These are phyloP conservation scores for Elymus sibiricus DNA, from an alignment of 176 grass and related monocot species.

Conservation along the genomic window DNA sequence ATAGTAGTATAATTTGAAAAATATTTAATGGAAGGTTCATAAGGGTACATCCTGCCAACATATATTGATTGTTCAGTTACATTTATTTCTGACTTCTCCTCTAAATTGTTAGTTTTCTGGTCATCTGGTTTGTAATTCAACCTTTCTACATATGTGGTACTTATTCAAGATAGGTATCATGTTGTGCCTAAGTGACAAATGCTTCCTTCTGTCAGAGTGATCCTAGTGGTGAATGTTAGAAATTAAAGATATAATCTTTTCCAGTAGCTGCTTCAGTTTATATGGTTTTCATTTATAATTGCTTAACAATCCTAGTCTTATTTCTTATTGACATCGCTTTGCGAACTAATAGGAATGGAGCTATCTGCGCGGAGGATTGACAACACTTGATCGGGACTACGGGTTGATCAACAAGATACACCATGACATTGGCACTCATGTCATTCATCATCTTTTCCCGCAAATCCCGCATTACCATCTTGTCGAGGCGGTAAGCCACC, in stretches of 20 bases:
- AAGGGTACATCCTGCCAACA: background rate
- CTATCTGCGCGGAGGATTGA: slow-evolving; percentile 89
- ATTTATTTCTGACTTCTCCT: background rate
- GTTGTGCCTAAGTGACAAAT: background rate
- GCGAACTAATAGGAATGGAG: slow-evolving; percentile 72
- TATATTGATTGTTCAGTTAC: background rate
- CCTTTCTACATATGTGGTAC: background rate
- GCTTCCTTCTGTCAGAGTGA: background rate
- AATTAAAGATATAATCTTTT: background rate
- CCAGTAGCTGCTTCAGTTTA: background rate
- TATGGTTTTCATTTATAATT: background rate
- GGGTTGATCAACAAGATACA: slow-evolving; percentile 91
- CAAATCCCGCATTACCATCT: slow-evolving; percentile 97
- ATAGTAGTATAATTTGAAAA: background rate
- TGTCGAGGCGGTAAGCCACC: slow-evolving; percentile 68
- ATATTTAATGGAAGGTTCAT: background rate
- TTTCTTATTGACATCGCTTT: background rate
- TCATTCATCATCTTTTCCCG: slow-evolving; percentile 91
- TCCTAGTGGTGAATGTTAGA: background rate
- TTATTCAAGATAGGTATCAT: background rate
- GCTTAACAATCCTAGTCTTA: background rate
- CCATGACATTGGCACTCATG: slow-evolving; percentile 97
- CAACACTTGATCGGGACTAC: slow-evolving; percentile 89
- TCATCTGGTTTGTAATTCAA: background rate
- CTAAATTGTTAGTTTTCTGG: background rate